Evolutionary conservation across 1,284 basidiomycete genomes (phyloP).

Genomic region (Ceratobasidium sp.): DNA sequence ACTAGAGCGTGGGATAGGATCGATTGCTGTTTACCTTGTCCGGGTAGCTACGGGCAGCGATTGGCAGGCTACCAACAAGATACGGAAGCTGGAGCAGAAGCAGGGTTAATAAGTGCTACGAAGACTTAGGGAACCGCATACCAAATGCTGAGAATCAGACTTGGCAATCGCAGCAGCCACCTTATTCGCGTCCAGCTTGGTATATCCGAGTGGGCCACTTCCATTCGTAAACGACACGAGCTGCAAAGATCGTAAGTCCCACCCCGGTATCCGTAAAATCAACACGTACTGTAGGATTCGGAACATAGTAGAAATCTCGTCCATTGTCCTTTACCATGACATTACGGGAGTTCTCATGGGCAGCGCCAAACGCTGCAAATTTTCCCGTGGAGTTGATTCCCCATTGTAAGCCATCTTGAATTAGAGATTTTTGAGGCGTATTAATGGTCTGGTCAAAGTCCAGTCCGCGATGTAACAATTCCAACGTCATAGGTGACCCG

Average conservation of each 20-base stretch:
- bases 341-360: constrained; percentile 28
- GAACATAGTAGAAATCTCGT: constrained; percentile 35
- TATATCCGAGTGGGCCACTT: constrained; percentile 30
- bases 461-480: constrained; percentile 12
- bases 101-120: background rate
- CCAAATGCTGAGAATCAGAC: constrained; percentile 33
- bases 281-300: constrained; percentile 27
- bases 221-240: constrained; percentile 34
- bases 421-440: background rate
- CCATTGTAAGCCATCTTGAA: constrained; percentile 16
- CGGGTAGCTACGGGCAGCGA: constrained; percentile 9
- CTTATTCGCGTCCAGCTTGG: constrained; percentile 20
- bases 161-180: constrained; percentile 31
- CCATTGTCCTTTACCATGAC: constrained; percentile 32
- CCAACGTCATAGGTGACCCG: constrained; percentile 11
- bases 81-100: constrained; percentile 12
- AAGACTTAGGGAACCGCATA: background rate
- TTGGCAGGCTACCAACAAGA: constrained; percentile 21
- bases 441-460: constrained; percentile 20
- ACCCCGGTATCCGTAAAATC: no score
- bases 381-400: constrained; percentile 31
- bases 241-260: background rate
- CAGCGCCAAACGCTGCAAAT: constrained; percentile 29
- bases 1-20: background rate
- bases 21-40: background rate